Conservation (phyloP, 176 grass and related monocot genomes). For the Triticum monococcum region DNA sequence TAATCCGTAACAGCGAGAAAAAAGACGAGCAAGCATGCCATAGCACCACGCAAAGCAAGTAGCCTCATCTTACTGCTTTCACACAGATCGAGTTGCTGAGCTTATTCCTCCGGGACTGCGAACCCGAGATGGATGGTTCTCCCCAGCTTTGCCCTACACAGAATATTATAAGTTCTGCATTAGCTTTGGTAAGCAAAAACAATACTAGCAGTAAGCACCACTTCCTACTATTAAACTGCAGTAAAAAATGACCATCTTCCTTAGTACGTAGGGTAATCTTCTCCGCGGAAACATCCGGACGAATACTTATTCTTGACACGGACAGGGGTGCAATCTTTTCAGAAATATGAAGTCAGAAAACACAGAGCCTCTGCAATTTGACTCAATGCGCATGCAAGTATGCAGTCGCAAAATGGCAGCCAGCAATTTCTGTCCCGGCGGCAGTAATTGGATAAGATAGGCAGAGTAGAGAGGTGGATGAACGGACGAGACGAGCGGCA, state of each 20-base stretch:
- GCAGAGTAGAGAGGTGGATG: not conserved
- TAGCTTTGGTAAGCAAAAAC: not conserved
- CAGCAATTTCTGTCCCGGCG: not conserved
- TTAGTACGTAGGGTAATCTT: not conserved
- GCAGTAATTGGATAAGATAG: not conserved
- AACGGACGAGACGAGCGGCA: not conserved
- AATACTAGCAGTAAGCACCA: not conserved
- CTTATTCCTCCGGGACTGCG: not conserved
- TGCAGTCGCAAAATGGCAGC: not conserved
- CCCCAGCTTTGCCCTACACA: conserved; percentile 20
- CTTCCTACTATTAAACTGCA: not conserved
- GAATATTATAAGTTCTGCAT: not conserved
- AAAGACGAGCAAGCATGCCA: not conserved
- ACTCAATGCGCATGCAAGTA: not conserved
- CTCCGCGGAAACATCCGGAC: too few species aligned
- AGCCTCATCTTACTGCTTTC: conserved; percentile 20
- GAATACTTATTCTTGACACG: not conserved
- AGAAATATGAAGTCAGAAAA: not conserved
- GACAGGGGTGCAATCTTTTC: not conserved
- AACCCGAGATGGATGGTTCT: not conserved
- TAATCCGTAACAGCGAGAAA: not conserved
- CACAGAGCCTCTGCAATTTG: not conserved
- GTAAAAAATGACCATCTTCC: not conserved
- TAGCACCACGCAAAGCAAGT: not conserved
- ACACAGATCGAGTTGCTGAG: not conserved